Conservation (phyloP, 192 early-diverging fungal species). For the Podochytrium sp. region DNA sequence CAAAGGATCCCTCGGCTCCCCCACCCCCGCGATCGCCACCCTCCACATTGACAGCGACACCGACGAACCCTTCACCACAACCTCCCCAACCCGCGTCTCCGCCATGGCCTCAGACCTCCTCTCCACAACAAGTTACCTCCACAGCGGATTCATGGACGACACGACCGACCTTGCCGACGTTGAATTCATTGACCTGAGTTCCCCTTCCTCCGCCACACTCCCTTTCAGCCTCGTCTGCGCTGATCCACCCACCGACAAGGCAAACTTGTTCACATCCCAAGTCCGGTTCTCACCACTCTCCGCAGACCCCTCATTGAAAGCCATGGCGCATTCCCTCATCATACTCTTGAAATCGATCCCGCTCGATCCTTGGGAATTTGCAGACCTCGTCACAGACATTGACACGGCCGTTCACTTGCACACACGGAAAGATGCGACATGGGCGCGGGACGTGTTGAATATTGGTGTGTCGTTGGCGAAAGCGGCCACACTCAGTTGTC, state of each 20-base stretch:
- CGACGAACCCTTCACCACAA: not conserved
- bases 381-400: conserved; percentile 26
- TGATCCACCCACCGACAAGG: not conserved
- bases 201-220: not conserved
- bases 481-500: conserved; percentile 2
- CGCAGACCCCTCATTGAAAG: not conserved
- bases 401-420: conserved; percentile 23
- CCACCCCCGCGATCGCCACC: not conserved
- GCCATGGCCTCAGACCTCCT: not conserved
- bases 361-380: conserved; percentile 27
- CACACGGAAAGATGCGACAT: not conserved
- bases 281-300: conserved; percentile 13
- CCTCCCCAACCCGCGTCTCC: not conserved
- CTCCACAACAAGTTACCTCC: not conserved
- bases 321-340: not conserved
- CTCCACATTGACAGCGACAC: not conserved
- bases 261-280: conserved; percentile 12
- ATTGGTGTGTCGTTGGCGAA: conserved; percentile 9
- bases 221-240: not conserved
- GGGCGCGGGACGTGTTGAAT: conserved; percentile 13
- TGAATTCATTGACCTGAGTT: not conserved
- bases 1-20: not conserved
- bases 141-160: not conserved
- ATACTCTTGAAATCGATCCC: not conserved
- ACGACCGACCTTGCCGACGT: not conserved